Conservation (phyloP, 345 rosid species). For the Hypericum androsaemum region DNA sequence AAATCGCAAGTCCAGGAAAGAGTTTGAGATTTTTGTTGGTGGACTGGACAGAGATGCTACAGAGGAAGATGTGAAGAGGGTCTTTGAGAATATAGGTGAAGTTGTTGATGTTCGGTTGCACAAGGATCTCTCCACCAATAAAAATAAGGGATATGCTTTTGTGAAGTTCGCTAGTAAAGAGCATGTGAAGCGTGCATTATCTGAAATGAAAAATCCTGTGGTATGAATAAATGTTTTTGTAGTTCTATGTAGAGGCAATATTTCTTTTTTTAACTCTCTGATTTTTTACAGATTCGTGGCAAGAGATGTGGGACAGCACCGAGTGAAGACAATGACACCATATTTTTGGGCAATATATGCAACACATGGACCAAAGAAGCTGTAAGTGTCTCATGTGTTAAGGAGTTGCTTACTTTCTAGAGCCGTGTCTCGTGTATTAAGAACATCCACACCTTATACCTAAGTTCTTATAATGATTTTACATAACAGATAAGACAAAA, state of each 20-base stretch:
- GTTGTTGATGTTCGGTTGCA: slow-evolving; percentile 47
- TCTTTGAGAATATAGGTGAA: slow-evolving; percentile 49
- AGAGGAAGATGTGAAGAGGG: slow-evolving; percentile 47
- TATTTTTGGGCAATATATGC: slow-evolving; percentile 56
- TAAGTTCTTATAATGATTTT: slow-evolving; percentile 8
- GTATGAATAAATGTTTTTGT: slow-evolving; percentile 20
- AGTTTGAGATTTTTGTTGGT: slow-evolving; percentile 51
- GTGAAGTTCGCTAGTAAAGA: slow-evolving; percentile 50
- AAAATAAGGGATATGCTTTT: slow-evolving; percentile 58
- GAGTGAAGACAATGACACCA: slow-evolving; percentile 56
- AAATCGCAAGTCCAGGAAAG: slow-evolving; percentile 45
- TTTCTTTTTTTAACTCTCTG: slow-evolving; percentile 6
- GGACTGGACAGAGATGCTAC: slow-evolving; percentile 50
- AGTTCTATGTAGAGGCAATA: neutral
- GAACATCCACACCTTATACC: no score
- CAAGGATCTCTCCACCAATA: slow-evolving; percentile 32
- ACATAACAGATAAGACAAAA: slow-evolving; percentile 43
- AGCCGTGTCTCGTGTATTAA: slow-evolving; percentile 11
- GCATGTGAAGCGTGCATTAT: slow-evolving; percentile 44
- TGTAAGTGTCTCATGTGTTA: slow-evolving; percentile 29
- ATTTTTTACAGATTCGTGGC: slow-evolving; percentile 39
- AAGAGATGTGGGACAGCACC: slow-evolving; percentile 58
- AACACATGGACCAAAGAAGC: slow-evolving; percentile 69
- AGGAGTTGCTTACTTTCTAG: neutral
- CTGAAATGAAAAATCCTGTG: slow-evolving; percentile 56